Evolutionary conservation across 768 basidiomycete genomes (phyloP).

Genomic region (Termitomyces sp.): DNA sequence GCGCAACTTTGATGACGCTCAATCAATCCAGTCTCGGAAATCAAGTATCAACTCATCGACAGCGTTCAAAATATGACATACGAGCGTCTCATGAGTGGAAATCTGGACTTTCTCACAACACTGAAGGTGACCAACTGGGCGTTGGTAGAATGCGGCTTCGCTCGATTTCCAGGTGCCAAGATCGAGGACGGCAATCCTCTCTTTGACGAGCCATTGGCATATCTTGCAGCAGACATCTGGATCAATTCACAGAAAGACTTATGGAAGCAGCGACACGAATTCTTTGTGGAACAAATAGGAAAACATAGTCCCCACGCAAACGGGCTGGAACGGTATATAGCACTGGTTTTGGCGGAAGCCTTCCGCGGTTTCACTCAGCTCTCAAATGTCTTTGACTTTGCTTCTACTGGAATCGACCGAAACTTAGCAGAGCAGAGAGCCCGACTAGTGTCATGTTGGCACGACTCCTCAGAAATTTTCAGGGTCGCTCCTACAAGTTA

Average conservation of each 20-base stretch:
- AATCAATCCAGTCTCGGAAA: neutral
- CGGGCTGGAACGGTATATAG: neutral
- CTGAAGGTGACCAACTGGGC: too few relatives aligned
- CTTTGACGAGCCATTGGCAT: too few relatives aligned
- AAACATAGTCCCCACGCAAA: neutral
- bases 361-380: neutral
- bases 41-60: neutral
- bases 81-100: neutral
- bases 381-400: neutral
- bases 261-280: neutral
- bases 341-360: neutral
- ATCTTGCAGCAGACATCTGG: too few relatives aligned
- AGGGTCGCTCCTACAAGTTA: neutral
- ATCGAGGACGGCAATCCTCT: too few relatives aligned
- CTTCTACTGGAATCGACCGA: neutral
- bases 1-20: neutral
- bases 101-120: neutral
- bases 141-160: too few relatives aligned
- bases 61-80: neutral
- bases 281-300: neutral
- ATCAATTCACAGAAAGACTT: neutral
- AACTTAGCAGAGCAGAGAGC: neutral
- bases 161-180: too few relatives aligned
- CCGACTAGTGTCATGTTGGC: slow-evolving; percentile 2
- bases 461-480: neutral